These are phyloP conservation scores for Nitzschia putrida DNA, from an alignment of 108 stramenopile genomes.

Conservation along the genomic window DNA sequence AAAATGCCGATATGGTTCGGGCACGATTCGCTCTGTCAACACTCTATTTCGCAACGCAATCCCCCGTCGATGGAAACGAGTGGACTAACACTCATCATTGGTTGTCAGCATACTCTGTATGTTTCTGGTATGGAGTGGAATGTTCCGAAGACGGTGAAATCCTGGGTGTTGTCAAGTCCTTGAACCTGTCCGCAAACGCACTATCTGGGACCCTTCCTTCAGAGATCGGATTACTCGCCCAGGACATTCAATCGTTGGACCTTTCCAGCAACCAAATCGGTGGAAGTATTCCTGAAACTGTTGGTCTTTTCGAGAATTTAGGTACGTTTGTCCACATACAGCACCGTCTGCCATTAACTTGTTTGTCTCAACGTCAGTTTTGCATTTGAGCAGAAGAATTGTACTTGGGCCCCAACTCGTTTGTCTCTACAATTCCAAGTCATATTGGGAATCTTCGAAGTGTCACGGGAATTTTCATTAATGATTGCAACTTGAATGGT, in stretches of 20 bases:
- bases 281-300: slow-evolving; percentile 41
- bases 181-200: slow-evolving; percentile 31
- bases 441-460: slow-evolving; percentile 22
- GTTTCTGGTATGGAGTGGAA: slow-evolving; percentile 43
- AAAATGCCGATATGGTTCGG: slow-evolving; percentile 6
- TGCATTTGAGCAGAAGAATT: not conserved
- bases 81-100: slow-evolving; percentile 27
- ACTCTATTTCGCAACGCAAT: slow-evolving; percentile 26
- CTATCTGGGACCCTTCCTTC: slow-evolving; percentile 30
- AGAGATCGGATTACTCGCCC: slow-evolving; percentile 27
- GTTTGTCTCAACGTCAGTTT: not conserved
- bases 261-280: slow-evolving; percentile 37
- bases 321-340: slow-evolving; percentile 1
- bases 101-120: slow-evolving; percentile 35
- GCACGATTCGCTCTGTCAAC: slow-evolving; percentile 30
- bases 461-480: slow-evolving; percentile 43
- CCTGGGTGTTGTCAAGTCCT: slow-evolving; percentile 2
- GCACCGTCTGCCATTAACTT: not conserved
- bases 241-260: slow-evolving; percentile 39
- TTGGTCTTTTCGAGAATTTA: slow-evolving; percentile 29
- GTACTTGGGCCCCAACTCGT: slow-evolving; percentile 24
- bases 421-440: slow-evolving; percentile 17
- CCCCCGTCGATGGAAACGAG: not conserved
- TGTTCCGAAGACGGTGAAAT: slow-evolving; percentile 22
- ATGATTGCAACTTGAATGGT: slow-evolving; percentile 54